phyloP scores from a whole-genome alignment of 495 filamentous ascomycete genomes.

The Tuber magnatum region DNA sequence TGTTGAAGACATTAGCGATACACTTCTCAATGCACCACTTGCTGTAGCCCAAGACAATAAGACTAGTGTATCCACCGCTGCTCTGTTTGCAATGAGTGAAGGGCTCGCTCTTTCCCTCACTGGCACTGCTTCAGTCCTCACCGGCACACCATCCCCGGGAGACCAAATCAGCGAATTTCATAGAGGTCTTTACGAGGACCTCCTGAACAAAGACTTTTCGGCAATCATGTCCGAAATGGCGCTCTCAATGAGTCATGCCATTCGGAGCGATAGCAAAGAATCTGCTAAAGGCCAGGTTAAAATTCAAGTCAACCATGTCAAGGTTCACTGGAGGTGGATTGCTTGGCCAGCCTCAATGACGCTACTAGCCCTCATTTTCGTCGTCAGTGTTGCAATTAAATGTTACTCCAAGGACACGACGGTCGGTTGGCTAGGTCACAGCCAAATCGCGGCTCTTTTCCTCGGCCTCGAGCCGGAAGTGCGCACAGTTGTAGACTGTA shows the following conservation, averaged over 20 bases:
- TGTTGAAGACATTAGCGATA: slow-evolving; percentile 23
- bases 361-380: slow-evolving; percentile 4
- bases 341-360: slow-evolving; percentile 20
- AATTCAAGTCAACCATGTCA: neutral
- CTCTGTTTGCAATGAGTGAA: slow-evolving; percentile 24
- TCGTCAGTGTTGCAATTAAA: slow-evolving; percentile 6
- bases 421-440: slow-evolving; percentile 30
- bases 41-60: slow-evolving; percentile 1
- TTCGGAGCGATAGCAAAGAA: slow-evolving; percentile 20
- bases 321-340: slow-evolving; percentile 28
- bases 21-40: slow-evolving; percentile 16
- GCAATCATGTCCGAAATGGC: slow-evolving; percentile 14
- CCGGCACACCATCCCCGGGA: neutral
- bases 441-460: slow-evolving; percentile 22
- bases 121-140: slow-evolving; percentile 7
- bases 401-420: neutral
- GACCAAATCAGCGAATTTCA: slow-evolving; percentile 29
- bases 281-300: slow-evolving; percentile 7
- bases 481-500: slow-evolving; percentile 21
- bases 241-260: slow-evolving; percentile 21
- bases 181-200: slow-evolving; percentile 23
- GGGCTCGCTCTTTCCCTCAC: slow-evolving; percentile 29
- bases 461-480: slow-evolving; percentile 27
- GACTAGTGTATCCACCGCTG: slow-evolving; percentile 15
- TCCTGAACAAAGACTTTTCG: slow-evolving; percentile 19